Evolutionary conservation across 139 green algal species (phyloP).

Genomic region (Eudorina sp.): DNA sequence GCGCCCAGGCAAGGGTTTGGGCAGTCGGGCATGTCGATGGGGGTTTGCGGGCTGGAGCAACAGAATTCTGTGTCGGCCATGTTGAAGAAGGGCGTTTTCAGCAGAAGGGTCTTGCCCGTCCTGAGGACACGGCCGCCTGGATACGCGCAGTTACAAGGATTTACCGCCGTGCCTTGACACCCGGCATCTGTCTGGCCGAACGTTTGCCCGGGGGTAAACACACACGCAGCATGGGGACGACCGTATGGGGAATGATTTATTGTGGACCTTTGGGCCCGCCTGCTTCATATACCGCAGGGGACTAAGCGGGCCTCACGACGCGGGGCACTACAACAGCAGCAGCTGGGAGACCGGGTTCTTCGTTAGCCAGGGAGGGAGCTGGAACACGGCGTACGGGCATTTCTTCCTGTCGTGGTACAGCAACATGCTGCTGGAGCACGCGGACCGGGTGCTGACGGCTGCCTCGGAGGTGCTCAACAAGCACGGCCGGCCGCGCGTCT

Average conservation of each 20-base stretch:
- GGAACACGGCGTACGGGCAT: slow-evolving; percentile 90
- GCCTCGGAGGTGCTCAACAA: slow-evolving; percentile 74
- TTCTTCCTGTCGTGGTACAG: slow-evolving; percentile 98
- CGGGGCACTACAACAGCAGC: slow-evolving; percentile 93
- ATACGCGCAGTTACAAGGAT: no score
- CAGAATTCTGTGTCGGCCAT: no score
- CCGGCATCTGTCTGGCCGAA: no score
- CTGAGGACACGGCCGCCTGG: no score
- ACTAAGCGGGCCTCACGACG: slow-evolving; percentile 90
- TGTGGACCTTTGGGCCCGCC: no score
- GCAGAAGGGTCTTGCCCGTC: no score
- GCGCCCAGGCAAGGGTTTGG: no score
- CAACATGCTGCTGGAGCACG: slow-evolving; percentile 87
- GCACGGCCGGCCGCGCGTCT: slow-evolving; percentile 71
- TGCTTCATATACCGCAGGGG: slow-evolving; percentile 72
- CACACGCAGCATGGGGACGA: not conserved
- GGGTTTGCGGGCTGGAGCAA: no score
- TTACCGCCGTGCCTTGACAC: no score
- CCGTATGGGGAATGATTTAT: not conserved
- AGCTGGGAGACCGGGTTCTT: slow-evolving; percentile 96
- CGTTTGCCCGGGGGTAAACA: no score
- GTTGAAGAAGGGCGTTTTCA: no score
- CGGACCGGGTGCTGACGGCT: slow-evolving; percentile 83
- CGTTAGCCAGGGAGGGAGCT: slow-evolving; percentile 83
- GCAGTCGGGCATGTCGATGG: no score